Conservation (phyloP, 441 rosid genomes). For the Daphne laureola region DNA sequence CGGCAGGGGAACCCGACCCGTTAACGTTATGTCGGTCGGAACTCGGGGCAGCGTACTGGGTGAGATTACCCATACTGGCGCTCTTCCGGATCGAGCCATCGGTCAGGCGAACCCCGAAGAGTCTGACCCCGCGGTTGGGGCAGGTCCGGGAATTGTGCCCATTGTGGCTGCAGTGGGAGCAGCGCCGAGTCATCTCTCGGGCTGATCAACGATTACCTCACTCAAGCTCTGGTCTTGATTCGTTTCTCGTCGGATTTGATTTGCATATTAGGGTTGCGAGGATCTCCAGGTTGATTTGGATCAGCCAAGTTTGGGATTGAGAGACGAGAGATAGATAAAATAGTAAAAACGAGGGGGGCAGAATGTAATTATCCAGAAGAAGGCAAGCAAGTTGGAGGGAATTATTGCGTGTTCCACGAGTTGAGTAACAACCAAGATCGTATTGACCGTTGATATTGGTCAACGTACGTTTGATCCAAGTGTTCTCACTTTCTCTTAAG, state of each 20-base stretch:
- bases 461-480: too few species aligned
- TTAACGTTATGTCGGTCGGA: slow-evolving; percentile 26
- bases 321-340: too few species aligned
- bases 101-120: slow-evolving; percentile 55
- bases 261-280: slow-evolving; percentile 3
- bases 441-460: too few species aligned
- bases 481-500: too few species aligned
- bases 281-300: slow-evolving; percentile 2
- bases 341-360: too few species aligned
- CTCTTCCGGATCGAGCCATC: slow-evolving; percentile 66
- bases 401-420: slow-evolving; percentile 11
- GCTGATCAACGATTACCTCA: slow-evolving; percentile 3
- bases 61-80: slow-evolving; percentile 67
- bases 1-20: slow-evolving; percentile 63
- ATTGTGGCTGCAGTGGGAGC: slow-evolving; percentile 72
- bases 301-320: neutral
- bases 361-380: neutral
- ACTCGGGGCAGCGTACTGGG: slow-evolving; percentile 40
- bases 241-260: slow-evolving; percentile 3
- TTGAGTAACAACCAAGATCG: neutral
- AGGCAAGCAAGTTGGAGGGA: neutral
- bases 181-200: slow-evolving; percentile 52
- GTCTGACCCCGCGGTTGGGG: slow-evolving; percentile 60
- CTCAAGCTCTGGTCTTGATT: neutral
- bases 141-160: slow-evolving; percentile 72